Evolutionary conservation across 2,329 filamentous ascomycete genomes (phyloP).

Genomic region (Claviceps arundinis): DNA sequence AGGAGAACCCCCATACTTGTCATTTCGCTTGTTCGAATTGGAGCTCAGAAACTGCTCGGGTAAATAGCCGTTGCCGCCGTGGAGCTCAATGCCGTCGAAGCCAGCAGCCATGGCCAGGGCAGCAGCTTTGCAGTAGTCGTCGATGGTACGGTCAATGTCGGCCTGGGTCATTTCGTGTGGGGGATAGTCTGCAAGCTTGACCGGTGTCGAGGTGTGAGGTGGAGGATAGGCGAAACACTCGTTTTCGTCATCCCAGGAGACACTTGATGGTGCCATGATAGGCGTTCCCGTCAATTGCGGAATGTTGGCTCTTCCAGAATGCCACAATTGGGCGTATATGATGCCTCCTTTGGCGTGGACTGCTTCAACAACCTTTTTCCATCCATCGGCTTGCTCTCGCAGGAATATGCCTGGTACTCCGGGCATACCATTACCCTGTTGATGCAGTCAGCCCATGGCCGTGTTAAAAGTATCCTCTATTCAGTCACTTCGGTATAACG

Average conservation of each 20-base stretch:
- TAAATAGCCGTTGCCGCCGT: constrained; percentile 26
- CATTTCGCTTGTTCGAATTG: constrained; percentile 22
- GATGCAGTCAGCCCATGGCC: neutral
- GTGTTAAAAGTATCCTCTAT: neutral
- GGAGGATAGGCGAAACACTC: constrained; percentile 24
- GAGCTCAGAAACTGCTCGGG: constrained; percentile 26
- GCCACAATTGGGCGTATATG: constrained; percentile 50
- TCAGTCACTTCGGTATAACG: no score
- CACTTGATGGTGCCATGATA: constrained; percentile 25
- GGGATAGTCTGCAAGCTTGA: constrained; percentile 21
- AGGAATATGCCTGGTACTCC: constrained; percentile 46
- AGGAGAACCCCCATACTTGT: constrained; percentile 21
- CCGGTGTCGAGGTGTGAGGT: constrained; percentile 22
- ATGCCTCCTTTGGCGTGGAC: constrained; percentile 48
- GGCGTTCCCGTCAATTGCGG: constrained; percentile 21
- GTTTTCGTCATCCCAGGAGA: constrained; percentile 31
- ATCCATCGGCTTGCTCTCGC: constrained; percentile 39
- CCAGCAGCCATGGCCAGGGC: constrained; percentile 38
- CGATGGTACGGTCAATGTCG: constrained; percentile 24
- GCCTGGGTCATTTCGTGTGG: constrained; percentile 24
- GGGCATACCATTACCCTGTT: constrained; percentile 18
- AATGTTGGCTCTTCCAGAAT: constrained; percentile 26
- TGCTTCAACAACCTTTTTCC: constrained; percentile 44
- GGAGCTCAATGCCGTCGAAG: constrained; percentile 31
- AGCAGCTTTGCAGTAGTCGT: constrained; percentile 17